Conservation (phyloP, 2,329 filamentous ascomycete genomes). For the Plectosphaerella cucumerina region DNA sequence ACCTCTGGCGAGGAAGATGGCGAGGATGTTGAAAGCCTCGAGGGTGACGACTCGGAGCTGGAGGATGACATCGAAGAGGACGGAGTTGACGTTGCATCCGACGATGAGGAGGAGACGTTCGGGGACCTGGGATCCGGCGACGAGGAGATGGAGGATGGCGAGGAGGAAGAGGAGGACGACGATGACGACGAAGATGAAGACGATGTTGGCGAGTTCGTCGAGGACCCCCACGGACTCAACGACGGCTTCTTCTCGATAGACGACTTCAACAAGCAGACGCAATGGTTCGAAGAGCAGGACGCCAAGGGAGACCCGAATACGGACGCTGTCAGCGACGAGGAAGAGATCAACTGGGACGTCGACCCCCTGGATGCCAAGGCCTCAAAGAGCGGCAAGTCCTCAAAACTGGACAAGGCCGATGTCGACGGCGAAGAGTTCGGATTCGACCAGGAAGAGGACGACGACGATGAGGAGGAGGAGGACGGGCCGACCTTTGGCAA, state of each 20-base stretch:
- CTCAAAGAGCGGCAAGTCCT: conserved; percentile 13
- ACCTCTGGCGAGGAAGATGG: conserved; percentile 15
- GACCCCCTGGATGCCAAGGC: conserved; percentile 58
- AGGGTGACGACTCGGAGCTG: conserved; percentile 26
- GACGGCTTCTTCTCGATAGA: conserved; percentile 98
- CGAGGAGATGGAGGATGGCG: conserved; percentile 19
- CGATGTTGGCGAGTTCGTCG: conserved; percentile 51
- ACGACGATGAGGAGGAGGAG: conserved; percentile 64
- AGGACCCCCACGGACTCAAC: conserved; percentile 82
- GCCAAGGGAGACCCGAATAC: conserved; percentile 70
- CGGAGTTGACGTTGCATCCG: conserved; percentile 20
- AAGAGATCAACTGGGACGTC: conserved; percentile 75
- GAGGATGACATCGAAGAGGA: conserved; percentile 21
- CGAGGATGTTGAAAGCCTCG: conserved; percentile 26
- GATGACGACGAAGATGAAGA: conserved; percentile 43
- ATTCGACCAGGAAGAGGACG: conserved; percentile 34
- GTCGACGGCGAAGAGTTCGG: conserved; percentile 20
- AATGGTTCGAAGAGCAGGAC: conserved; percentile 85
- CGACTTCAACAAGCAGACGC: conserved; percentile 91
- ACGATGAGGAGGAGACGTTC: conserved; percentile 21
- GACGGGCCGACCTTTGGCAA: conserved; percentile 81
- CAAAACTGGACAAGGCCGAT: conserved; percentile 21
- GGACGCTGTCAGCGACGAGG: conserved; percentile 74
- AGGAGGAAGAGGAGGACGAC: conserved; percentile 28
- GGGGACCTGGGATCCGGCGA: conserved; percentile 27